Evolutionary conservation across 2,329 filamentous ascomycete genomes (phyloP).

Genomic region (Aspergillus ibericus): DNA sequence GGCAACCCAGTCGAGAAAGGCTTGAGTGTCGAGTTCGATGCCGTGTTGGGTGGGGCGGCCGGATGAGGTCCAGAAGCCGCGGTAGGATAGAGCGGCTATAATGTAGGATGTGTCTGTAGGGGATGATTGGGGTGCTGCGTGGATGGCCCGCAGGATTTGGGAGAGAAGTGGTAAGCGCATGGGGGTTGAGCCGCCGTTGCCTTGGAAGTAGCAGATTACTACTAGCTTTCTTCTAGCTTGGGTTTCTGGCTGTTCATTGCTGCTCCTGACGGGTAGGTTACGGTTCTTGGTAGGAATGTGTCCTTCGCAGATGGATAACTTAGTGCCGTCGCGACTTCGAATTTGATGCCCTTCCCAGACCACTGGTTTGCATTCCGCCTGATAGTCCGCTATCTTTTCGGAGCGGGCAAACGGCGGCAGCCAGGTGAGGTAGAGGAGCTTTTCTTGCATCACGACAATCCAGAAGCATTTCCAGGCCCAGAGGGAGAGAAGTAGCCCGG

Average conservation of each 20-base stretch:
- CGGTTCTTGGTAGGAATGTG: slow-evolving; percentile 52
- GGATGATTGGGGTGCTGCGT: neutral
- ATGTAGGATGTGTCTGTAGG: slow-evolving; percentile 28
- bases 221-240: slow-evolving; percentile 15
- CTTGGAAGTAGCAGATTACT: slow-evolving; percentile 36
- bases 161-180: slow-evolving; percentile 47
- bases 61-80: slow-evolving; percentile 75
- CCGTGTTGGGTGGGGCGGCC: slow-evolving; percentile 70
- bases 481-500: slow-evolving; percentile 63
- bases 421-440: slow-evolving; percentile 78
- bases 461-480: slow-evolving; percentile 68
- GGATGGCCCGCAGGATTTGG: slow-evolving; percentile 39
- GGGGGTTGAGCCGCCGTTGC: slow-evolving; percentile 35
- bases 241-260: neutral
- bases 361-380: slow-evolving; percentile 59
- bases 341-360: slow-evolving; percentile 62
- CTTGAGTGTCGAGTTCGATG: slow-evolving; percentile 67
- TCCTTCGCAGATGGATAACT: slow-evolving; percentile 64
- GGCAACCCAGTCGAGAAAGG: slow-evolving; percentile 63
- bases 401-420: slow-evolving; percentile 68
- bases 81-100: slow-evolving; percentile 57
- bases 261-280: slow-evolving; percentile 32
- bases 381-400: slow-evolving; percentile 67
- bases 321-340: slow-evolving; percentile 39
- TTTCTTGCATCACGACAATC: slow-evolving; percentile 76